Percentiles rank a stretch among this genome's conserved stretches.
These are phyloP conservation scores for Monosporozyma aerobia DNA, from an alignment of 805 yeast genomes.

Conservation along the genomic window DNA sequence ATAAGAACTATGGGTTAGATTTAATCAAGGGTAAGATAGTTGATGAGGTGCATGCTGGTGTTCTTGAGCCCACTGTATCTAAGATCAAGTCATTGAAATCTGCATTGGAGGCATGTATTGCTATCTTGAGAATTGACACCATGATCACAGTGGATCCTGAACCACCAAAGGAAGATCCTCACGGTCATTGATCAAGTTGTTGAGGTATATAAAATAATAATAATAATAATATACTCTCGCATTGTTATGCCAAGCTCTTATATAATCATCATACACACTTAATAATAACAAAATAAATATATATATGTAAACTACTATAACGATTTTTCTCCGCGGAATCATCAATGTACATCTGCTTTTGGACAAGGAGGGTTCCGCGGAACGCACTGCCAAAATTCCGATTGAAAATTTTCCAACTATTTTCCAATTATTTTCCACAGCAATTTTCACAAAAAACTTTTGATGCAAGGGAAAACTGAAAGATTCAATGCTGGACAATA, in stretches of 20 bases:
- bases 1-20: conserved; percentile 89
- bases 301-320: too few species aligned
- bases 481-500: too few species aligned
- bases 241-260: not conserved
- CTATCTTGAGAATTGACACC: conserved; percentile 94
- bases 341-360: too few species aligned
- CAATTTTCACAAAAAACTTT: too few species aligned
- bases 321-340: too few species aligned
- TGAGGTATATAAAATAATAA: not conserved
- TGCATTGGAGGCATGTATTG: conserved; percentile 96
- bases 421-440: too few species aligned
- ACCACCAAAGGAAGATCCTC: conserved; percentile 84
- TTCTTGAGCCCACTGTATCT: conserved; percentile 89
- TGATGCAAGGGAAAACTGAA: too few species aligned
- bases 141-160: conserved; percentile 98
- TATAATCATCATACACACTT: not conserved
- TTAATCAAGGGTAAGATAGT: conserved; percentile 84
- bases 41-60: conserved; percentile 77
- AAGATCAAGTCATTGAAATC: conserved; percentile 88
- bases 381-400: too few species aligned
- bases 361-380: too few species aligned
- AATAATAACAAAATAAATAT: too few species aligned
- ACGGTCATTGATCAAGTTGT: conserved; percentile 33
- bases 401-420: too few species aligned
- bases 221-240: not conserved